Conservation (phyloP, 805 yeast genomes). For the Schwanniomyces pseudopolymorphus region DNA sequence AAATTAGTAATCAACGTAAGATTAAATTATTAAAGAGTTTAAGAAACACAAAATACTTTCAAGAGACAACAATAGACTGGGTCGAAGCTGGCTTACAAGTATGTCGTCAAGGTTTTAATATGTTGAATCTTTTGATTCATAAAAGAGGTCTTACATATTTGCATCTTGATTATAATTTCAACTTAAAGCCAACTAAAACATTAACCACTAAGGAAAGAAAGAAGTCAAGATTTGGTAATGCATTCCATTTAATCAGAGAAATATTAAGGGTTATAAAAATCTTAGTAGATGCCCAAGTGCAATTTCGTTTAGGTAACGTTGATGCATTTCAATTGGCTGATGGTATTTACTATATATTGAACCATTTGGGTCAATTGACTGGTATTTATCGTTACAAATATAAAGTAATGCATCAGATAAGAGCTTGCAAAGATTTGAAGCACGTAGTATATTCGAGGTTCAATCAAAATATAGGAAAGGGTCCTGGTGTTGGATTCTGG, state of each 20-base stretch:
- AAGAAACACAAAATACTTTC: constrained; percentile 82
- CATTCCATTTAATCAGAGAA: constrained; percentile 92
- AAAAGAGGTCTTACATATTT: constrained; percentile 86
- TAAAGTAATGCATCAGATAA: constrained; percentile 96
- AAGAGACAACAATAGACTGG: constrained; percentile 93
- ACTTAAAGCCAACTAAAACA: constrained; percentile 93
- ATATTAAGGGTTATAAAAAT: constrained; percentile 79
- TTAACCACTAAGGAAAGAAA: constrained; percentile 95
- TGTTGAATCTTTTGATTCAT: constrained; percentile 87
- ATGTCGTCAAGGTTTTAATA: constrained; percentile 89
- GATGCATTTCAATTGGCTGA: constrained; percentile 96
- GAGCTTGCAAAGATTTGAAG: constrained; percentile 93
- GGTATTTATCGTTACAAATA: constrained; percentile 97
- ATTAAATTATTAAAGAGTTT: constrained; percentile 63
- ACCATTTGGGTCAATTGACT: constrained; percentile 92
- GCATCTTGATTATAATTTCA: constrained; percentile 94
- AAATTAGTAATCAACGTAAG: constrained; percentile 47
- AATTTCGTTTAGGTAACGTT: constrained; percentile 81
- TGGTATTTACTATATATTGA: constrained; percentile 84
- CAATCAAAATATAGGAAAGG: constrained; percentile 86
- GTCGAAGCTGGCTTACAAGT: constrained; percentile 96
- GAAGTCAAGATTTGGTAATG: constrained; percentile 92
- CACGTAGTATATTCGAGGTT: constrained; percentile 86
- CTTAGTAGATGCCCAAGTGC: constrained; percentile 91
- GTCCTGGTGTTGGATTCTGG: constrained; percentile 99